Base-by-base conservation (phyloP, 1,284 basidiomycete species). In the Marasmius oreades region DNA sequence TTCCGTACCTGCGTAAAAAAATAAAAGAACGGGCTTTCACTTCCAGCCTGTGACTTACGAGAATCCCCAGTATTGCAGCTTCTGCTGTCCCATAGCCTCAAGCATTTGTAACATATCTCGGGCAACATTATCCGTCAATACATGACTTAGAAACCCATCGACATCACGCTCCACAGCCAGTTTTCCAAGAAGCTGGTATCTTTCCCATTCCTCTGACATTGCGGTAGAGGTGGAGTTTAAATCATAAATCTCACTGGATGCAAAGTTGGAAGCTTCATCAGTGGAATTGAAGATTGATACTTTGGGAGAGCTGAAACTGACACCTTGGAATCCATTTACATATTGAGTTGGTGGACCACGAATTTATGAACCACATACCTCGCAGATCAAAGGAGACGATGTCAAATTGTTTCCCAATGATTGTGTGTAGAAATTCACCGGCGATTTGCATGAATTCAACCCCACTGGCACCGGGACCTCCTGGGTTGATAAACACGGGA, bases 61-160 rank as follows among this genome's bases (percentile, higher is more conserved):
- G 55, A 80, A 75, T n/a, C 80, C 80, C 78, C 78, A 82, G 59
- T 80, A 83, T 52, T 73, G 72, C 12, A 83, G 57, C 59, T 78
- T 78, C 16, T 76, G 70, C 54, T 65, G 64, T 1, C 78, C 78
- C 59, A 76, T 70, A 1, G 74, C 76, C 53, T 73, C 61, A 0
- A 71, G 66, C 52, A 82, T 81, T 23, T 69, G 62, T 39, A 81
- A 63, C 79, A 82, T 81, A 61, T 82, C 80, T 18, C 72, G 68
- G 10, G 75, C 78, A 2, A 75, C 76, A 45, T 75, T 69, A 28
- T 75, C 70, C 1, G 78, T 79, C 51, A 73, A 74, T 42, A 78
- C 69, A 61, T 75, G 71, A 14, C 16, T 42, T 20, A 61, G 62
- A 39, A 73, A 63, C 51, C 70, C 66, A 5, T 70, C 71, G 36